These are phyloP conservation scores for Lactifluus subvellereus DNA, from an alignment of 768 basidiomycete genomes.

Conservation along the genomic window DNA sequence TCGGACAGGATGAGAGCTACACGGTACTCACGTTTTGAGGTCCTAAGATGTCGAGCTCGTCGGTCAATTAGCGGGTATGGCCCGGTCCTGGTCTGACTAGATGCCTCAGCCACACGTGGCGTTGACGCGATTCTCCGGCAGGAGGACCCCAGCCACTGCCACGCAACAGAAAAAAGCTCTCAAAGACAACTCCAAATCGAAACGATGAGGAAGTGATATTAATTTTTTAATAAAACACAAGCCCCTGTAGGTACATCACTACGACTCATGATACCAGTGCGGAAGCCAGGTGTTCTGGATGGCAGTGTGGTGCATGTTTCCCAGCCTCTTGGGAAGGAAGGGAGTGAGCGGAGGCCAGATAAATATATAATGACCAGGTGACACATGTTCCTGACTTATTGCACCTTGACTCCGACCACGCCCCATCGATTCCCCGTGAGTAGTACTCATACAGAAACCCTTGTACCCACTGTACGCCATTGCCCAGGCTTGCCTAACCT, in stretches of 20 bases:
- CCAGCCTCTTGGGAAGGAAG: neutral
- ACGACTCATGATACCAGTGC: neutral
- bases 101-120: neutral
- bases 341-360: neutral
- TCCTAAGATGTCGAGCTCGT: slow-evolving; percentile 7
- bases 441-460: neutral
- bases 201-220: neutral
- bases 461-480: neutral
- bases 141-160: neutral
- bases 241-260: neutral
- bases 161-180: neutral
- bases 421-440: slow-evolving; percentile 4
- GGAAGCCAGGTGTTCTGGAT: neutral
- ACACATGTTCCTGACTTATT: neutral
- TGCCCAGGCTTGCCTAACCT: neutral
- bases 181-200: neutral
- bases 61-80: neutral
- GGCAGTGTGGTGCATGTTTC: neutral
- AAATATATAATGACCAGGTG: slow-evolving; percentile 21
- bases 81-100: neutral
- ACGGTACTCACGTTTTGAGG: slow-evolving; percentile 14
- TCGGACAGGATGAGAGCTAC: neutral
- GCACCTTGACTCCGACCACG: slow-evolving; percentile 24
- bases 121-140: neutral
- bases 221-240: neutral